Evolutionary conservation across 805 yeast species (phyloP), one percentile per base, ranked within the genome.

Genomic region (Ogataea zsoltii): DNA sequence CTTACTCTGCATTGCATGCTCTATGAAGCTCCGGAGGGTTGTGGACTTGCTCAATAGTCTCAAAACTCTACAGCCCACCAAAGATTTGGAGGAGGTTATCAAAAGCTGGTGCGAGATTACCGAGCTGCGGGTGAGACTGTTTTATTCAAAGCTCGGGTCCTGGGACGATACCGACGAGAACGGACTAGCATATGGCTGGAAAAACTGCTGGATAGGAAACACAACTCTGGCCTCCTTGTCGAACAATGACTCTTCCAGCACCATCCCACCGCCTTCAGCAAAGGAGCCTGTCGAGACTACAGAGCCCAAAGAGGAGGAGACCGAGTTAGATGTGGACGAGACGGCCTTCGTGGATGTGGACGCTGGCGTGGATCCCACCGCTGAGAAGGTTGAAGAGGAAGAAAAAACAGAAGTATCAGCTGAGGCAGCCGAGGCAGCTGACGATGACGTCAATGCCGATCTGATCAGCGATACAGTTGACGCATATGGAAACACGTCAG

Each of bases 11-110:
- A 83, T 84, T 49, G 83, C 81, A 56, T 92, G 98, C 66, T 74
- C 94, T 37, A 72, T 82, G 43, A 83, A 88, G 58, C 74, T 90
- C 41, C 78, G 98, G 57, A 81, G 87, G 46, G 78, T 85, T 1
- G 88, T 97, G 64, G 96, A 91, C 48, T 76, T 88, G 48, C 80
- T 88, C 59, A 86, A 90, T 33, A 84, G 85, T 55, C 64, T 92
- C 52, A 76, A 96, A 55, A 73, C 83, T 19, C 18, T 58, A 13
- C 40, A 45, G 25, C 48, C 51, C n/a, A 51, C 54, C 1, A 37
- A 30, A 3, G 45, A 42, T 10, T 45, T 49, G 14, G 56, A 45
- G 16, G 56, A 54, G 23, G 68, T 91, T 33, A 67, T 71, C 48
- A 72, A 76, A 46, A 78, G 80, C 9, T 91, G 96, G 86, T 67